Conservation (phyloP, 1,139 yeast genomes). For the Pichia sp. region DNA sequence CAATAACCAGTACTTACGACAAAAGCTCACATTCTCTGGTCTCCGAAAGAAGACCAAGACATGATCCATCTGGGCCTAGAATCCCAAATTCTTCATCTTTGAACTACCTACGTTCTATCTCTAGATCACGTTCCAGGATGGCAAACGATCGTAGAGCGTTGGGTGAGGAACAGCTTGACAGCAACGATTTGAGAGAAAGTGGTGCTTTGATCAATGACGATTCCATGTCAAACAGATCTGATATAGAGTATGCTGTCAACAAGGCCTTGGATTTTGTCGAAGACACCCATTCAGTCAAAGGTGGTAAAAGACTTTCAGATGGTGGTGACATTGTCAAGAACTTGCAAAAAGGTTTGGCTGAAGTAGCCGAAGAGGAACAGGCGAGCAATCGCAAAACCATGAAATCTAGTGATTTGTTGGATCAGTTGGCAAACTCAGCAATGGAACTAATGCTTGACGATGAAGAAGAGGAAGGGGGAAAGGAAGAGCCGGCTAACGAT, state of each 20-base stretch:
- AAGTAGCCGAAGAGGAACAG: conserved; percentile 25
- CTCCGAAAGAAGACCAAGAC: conserved; percentile 33
- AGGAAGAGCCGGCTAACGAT: no score
- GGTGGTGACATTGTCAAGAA: conserved; percentile 26
- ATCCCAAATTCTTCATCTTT: conserved; percentile 28
- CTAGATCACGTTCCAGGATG: conserved; percentile 56
- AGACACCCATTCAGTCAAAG: conserved; percentile 18
- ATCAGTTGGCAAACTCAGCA: conserved; percentile 19
- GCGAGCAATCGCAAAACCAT: conserved; percentile 18
- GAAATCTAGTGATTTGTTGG: conserved; percentile 17
- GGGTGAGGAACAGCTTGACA: conserved; percentile 23
- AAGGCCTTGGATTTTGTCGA: conserved; percentile 31
- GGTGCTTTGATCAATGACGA: conserved; percentile 37
- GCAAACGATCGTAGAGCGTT: conserved; percentile 29
- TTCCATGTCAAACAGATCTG: conserved; percentile 29
- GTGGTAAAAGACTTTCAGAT: conserved; percentile 25
- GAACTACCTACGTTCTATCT: conserved; percentile 54
- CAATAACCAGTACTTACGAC: conserved; percentile 14
- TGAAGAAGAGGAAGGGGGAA: conserved; percentile 13
- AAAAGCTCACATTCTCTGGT: conserved; percentile 9
- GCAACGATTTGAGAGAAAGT: conserved; percentile 32
- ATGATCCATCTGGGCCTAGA: conserved; percentile 27
- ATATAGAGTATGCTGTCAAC: conserved; percentile 35
- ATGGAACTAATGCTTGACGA: conserved; percentile 16
- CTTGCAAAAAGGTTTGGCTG: conserved; percentile 16